Evolutionary conservation across 2,329 filamentous ascomycete genomes (phyloP).

Genomic region (Camillea tinctor): DNA sequence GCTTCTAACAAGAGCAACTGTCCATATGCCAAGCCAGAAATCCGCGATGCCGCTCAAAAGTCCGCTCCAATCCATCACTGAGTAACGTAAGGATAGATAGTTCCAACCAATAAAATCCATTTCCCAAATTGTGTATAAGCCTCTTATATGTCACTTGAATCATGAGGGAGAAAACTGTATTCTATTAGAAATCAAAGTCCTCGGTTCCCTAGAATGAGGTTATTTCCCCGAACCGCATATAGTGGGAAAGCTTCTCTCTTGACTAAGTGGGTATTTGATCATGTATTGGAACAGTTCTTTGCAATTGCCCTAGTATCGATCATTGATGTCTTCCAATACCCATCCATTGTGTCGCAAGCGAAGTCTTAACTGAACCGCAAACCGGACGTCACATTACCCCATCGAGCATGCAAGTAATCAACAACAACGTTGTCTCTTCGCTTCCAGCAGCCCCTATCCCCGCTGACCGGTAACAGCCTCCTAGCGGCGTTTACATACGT

Average conservation of each 20-base stretch:
- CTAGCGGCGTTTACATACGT: slow-evolving; percentile 7
- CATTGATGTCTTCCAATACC: not conserved
- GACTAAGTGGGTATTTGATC: no score
- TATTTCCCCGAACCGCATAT: no score
- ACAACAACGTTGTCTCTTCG: not conserved
- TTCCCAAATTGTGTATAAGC: not conserved
- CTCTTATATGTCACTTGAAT: not conserved
- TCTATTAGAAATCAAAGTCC: no score
- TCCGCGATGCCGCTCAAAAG: not conserved
- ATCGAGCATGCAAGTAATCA: slow-evolving; percentile 13
- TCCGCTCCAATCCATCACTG: slow-evolving; percentile 5
- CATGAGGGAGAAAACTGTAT: no score
- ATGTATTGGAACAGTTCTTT: not conserved
- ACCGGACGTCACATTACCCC: slow-evolving; percentile 11
- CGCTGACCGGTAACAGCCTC: slow-evolving; percentile 10
- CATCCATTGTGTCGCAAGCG: not conserved
- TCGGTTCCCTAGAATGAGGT: no score
- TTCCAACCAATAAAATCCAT: slow-evolving; percentile 1
- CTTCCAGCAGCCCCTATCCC: slow-evolving; percentile 11
- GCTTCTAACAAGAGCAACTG: not conserved
- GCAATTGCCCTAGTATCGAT: not conserved
- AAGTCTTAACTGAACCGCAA: slow-evolving; percentile 4
- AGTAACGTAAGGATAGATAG: not conserved
- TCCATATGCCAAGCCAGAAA: not conserved
- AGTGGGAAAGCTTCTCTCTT: no score